Evolutionary conservation across 257 asterid genomes (phyloP), one percentile per base, ranked within the genome.

Genomic region (Haberlea rhodopensis): DNA sequence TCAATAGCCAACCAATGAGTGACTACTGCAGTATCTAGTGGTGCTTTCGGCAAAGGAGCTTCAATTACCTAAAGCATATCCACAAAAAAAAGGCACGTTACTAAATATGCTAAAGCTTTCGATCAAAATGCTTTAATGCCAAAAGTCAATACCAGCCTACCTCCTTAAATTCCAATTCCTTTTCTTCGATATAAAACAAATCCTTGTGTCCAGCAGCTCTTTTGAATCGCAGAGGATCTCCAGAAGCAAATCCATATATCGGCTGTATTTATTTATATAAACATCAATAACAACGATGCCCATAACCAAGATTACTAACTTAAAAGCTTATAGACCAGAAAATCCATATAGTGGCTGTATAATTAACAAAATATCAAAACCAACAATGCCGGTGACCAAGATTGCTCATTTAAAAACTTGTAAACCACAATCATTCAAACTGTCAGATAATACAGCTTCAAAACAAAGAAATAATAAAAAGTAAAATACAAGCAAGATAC

Each of bases 1-100:
- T 94, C 99, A 57, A 94, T 80, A 34, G 97, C 95, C 70, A 90
- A 76, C 97, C 99, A 94, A 69, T 94, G 99, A 62, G 90, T 76
- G 65, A 81, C 79, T 62, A 94, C 83, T 10, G 97, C 82, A 20
- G 92, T 76, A 69, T 94, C 99, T 58, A 94, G 74, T 22, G 95
- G 99, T 67, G 96, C 96, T 78, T 80, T 90, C 1, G 96, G 96
- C 67, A 87, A 76, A 84, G 99, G 96, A 59, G 97, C 87, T 84
- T 94, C 99, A 65, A 94, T 87, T 69, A 90, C 95, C 99, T 94
- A 62, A 49, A 68, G 73, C 34, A 57, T 26, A 75, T 37, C 25
- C 37, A 59, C 29, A 52, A 52, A 65, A 67, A 69, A 46, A 55
- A 24, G 37, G 43, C 19, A 43, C 0, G 18, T 11, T 15, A 43